Conservation (phyloP, 1,284 basidiomycete genomes). For the Mycosarcoma maydis region DNA sequence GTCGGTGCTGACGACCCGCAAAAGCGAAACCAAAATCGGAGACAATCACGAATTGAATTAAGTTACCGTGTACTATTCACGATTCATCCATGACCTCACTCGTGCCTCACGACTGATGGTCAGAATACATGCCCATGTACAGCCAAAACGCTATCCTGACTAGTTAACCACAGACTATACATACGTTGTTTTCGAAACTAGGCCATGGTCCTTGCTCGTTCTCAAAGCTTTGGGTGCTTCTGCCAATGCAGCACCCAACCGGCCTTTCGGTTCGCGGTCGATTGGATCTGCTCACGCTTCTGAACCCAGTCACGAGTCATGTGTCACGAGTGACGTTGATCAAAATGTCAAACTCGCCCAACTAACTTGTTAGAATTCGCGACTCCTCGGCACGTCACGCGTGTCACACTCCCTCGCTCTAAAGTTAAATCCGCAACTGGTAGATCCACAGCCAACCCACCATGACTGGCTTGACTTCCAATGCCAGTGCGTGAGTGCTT, state of each 20-base stretch:
- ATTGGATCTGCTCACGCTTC: constrained; percentile 21
- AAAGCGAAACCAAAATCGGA: too few relatives aligned
- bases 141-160: too few relatives aligned
- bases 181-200: neutral
- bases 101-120: too few relatives aligned
- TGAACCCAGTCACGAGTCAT: too few relatives aligned
- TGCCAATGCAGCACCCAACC: constrained; percentile 12
- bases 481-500: constrained; percentile 72
- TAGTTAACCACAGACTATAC: neutral
- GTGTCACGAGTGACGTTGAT: constrained; percentile 47
- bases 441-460: constrained; percentile 69
- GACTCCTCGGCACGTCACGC: too few relatives aligned
- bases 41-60: too few relatives aligned
- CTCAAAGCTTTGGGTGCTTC: constrained; percentile 8
- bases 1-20: too few relatives aligned
- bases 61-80: too few relatives aligned
- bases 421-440: constrained; percentile 74
- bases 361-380: constrained; percentile 73
- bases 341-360: constrained; percentile 74
- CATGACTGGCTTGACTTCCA: constrained; percentile 66
- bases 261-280: constrained; percentile 7
- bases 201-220: neutral
- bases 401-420: constrained; percentile 75
- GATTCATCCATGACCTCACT: too few relatives aligned
- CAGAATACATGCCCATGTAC: too few relatives aligned